Conservation (phyloP, 208 protist species). For the Blastocrithidia nonstop region DNA sequence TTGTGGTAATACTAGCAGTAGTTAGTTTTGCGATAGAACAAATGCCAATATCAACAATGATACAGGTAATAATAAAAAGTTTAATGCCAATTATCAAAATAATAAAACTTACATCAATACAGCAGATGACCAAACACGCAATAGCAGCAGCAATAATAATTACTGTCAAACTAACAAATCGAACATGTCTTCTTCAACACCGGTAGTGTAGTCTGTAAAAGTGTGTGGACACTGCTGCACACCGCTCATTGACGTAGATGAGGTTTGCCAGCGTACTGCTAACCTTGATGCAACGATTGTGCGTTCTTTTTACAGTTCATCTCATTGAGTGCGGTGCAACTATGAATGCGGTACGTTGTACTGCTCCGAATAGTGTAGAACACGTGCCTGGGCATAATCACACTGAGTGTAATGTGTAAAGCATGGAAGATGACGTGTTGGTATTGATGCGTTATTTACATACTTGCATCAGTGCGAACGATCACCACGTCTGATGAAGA, state of each 20-base stretch:
- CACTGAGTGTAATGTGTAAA: constrained; percentile 65
- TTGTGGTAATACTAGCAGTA: too few species aligned
- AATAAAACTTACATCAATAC: too few species aligned
- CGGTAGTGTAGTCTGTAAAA: constrained; percentile 5
- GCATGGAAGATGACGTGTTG: constrained; percentile 43
- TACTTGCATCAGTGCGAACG: constrained; percentile 14
- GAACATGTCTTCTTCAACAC: not conserved
- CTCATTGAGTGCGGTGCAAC: constrained; percentile 26
- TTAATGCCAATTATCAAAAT: too few species aligned
- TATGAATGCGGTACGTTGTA: constrained; percentile 34
- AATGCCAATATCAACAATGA: too few species aligned
- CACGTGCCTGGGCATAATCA: constrained; percentile 45
- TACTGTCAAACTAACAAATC: not conserved
- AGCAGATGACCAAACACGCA: too few species aligned
- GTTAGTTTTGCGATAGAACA: too few species aligned
- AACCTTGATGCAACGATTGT: constrained; percentile 18
- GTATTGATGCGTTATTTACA: constrained; percentile 9
- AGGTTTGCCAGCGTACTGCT: constrained; percentile 14
- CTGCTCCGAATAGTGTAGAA: constrained; percentile 52
- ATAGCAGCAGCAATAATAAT: too few species aligned
- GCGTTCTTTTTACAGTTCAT: constrained; percentile 14
- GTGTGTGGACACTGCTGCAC: constrained; percentile 42
- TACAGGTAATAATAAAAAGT: too few species aligned
- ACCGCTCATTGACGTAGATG: constrained; percentile 16
- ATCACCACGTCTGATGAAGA: not conserved